Percentiles rank a stretch among this genome's conserved stretches.
phyloP scores from a whole-genome alignment of 768 basidiomycete species.

The Pseudohyphozyma bogoriensis region DNA sequence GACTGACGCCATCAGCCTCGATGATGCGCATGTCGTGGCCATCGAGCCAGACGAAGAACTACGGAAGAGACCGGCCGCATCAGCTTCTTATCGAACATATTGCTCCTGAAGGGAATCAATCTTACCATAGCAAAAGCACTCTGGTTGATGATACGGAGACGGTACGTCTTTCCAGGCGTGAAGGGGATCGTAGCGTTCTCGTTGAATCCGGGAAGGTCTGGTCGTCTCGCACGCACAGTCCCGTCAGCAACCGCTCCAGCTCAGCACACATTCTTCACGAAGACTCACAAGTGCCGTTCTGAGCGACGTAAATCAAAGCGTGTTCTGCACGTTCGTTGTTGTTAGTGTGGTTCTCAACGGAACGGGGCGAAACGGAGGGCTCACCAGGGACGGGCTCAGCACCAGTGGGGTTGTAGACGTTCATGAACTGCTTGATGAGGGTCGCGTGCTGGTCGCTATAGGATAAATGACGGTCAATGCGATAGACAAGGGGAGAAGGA shows the following conservation, averaged over 20 bases:
- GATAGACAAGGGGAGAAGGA: too few species aligned
- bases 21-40: conserved; percentile 42
- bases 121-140: neutral
- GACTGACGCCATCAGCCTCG: conserved; percentile 36
- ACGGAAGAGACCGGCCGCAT: conserved; percentile 26
- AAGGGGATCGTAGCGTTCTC: conserved; percentile 78
- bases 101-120: too few species aligned
- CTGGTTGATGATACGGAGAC: conserved; percentile 52
- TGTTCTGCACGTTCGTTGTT: neutral
- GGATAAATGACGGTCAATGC: neutral
- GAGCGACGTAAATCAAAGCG: conserved; percentile 59
- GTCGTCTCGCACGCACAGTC: too few species aligned
- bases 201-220: conserved; percentile 59
- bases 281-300: conserved; percentile 60
- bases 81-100: too few species aligned
- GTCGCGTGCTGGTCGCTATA: neutral
- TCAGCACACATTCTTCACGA: too few species aligned
- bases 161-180: conserved; percentile 77
- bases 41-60: conserved; percentile 39
- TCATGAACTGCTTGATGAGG: conserved; percentile 14
- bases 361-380: neutral
- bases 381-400: conserved; percentile 1
- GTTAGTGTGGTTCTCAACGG: neutral
- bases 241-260: too few species aligned
- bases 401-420: conserved; percentile 50